Evolutionary conservation across 177 flowering plant genomes (phyloP).

Genomic region (Vitis hybrid): DNA sequence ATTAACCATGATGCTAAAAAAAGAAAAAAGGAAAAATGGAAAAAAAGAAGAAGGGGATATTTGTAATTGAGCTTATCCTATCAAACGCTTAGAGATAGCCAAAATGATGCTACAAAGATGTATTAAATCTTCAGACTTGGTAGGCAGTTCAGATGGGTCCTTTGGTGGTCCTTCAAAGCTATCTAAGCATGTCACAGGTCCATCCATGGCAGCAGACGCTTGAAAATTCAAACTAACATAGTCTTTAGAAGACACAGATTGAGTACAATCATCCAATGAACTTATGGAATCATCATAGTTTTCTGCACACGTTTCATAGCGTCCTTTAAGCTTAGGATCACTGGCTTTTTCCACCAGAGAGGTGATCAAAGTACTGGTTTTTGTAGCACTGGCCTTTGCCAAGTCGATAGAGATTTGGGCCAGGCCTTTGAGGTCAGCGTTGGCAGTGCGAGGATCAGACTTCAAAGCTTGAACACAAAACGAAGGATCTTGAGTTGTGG

Average conservation of each 20-base stretch:
- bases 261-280: not conserved
- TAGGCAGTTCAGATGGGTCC: not conserved
- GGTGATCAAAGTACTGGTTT: not conserved
- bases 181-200: not conserved
- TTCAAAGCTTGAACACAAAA: not conserved
- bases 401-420: not conserved
- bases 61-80: no score
- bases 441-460: not conserved
- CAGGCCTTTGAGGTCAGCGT: not conserved
- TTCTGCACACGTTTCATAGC: not conserved
- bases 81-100: not conserved
- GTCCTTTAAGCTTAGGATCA: not conserved
- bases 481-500: not conserved
- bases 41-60: no score
- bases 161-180: not conserved
- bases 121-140: not conserved
- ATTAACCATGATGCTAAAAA: no score
- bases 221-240: not conserved
- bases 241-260: not conserved
- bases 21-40: no score
- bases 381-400: not conserved
- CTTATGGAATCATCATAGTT: not conserved
- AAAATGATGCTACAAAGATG: not conserved
- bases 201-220: not conserved
- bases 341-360: not conserved